A percentile compares a stretch with the other conserved stretches of the same genome.
Conservation (phyloP, 306 rosid genomes). For the Quercus parvula region DNA sequence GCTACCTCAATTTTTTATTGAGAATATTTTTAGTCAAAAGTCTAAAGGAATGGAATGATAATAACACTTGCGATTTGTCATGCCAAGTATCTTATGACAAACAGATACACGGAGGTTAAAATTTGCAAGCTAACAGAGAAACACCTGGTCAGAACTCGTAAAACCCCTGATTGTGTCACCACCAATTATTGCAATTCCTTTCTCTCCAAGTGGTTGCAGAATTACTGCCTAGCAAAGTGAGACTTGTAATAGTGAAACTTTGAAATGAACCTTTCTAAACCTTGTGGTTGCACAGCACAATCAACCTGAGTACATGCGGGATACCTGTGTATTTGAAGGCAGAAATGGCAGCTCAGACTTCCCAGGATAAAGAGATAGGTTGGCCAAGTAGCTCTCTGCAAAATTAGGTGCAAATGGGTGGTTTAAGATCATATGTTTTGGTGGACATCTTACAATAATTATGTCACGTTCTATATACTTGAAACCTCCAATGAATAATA, state of each 20-base stretch:
- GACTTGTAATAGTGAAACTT: conserved; percentile 7
- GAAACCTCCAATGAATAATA: conserved; percentile 15
- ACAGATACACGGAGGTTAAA: background rate
- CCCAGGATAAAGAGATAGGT: conserved; percentile 90
- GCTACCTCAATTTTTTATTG: background rate
- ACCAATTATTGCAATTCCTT: conserved; percentile 79
- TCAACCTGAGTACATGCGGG: background rate
- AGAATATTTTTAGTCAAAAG: background rate
- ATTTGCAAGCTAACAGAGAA: conserved; percentile 1
- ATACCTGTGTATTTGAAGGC: conserved; percentile 91
- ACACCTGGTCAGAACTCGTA: conserved; percentile 80
- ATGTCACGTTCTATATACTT: background rate
- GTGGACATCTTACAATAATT: conserved; percentile 13
- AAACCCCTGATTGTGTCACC: conserved; percentile 93
- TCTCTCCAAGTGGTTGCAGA: conserved; percentile 94
- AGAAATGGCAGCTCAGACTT: conserved; percentile 90
- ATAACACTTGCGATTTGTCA: background rate
- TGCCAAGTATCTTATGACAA: conserved; percentile 6
- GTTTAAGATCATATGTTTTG: conserved; percentile 10
- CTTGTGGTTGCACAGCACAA: background rate
- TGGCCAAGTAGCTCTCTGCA: conserved; percentile 90
- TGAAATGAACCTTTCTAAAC: background rate
- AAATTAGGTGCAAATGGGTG: conserved; percentile 8
- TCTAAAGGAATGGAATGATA: background rate
- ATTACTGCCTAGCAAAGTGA: conserved; percentile 70